Evolutionary conservation across 2,329 filamentous ascomycete genomes (phyloP).

Genomic region (Colletotrichum brevisporum): DNA sequence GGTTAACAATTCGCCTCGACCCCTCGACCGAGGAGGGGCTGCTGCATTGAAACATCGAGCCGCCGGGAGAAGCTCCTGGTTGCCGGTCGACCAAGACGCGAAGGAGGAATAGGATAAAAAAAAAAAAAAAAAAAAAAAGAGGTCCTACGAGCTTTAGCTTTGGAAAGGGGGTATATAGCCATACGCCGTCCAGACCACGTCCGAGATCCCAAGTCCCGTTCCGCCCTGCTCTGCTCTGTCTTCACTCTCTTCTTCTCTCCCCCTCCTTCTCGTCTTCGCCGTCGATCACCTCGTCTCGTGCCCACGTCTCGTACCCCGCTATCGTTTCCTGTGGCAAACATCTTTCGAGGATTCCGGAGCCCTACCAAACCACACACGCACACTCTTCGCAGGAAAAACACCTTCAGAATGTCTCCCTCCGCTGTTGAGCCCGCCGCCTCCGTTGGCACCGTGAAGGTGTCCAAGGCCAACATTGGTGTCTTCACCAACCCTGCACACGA

Average conservation of each 20-base stretch:
- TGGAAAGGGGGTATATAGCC: conserved; percentile 33
- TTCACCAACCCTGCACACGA: conserved; percentile 96
- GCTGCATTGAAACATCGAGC: conserved; percentile 25
- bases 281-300: conserved; percentile 18
- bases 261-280: conserved; percentile 3
- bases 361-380: conserved; percentile 11
- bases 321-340: conserved; percentile 12
- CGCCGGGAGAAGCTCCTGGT: conserved; percentile 13
- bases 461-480: conserved; percentile 93
- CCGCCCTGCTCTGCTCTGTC: not conserved
- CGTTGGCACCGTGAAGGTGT: conserved; percentile 55
- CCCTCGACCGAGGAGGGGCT: conserved; percentile 29
- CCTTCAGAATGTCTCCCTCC: conserved; percentile 52
- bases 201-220: conserved; percentile 6
- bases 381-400: conserved; percentile 7
- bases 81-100: conserved; percentile 12
- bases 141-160: not conserved
- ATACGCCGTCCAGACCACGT: conserved; percentile 10
- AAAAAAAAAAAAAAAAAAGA: not conserved
- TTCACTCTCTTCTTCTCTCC: conserved; percentile 12
- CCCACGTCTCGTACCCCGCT: conserved; percentile 25
- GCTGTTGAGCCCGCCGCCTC: conserved; percentile 47
- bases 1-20: conserved; percentile 35
- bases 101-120: not conserved
- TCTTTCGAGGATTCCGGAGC: not conserved